Base-by-base conservation (phyloP, 371 early-diverging fungal species). In the Furculomyces boomerangus region DNA sequence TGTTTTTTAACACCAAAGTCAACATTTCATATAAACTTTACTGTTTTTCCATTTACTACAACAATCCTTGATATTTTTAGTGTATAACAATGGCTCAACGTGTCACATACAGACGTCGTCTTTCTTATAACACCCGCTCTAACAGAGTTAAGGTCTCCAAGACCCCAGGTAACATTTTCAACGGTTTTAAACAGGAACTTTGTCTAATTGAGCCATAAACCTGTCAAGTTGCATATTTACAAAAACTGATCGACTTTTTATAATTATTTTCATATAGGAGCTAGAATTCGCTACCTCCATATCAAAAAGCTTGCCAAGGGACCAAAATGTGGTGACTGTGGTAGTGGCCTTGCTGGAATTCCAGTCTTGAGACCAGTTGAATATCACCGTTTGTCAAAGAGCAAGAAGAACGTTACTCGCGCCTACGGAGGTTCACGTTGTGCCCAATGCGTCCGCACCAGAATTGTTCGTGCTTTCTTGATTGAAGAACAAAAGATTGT, bases 401-500 rank as follows among this genome's bases (percentile, higher is more conserved):
- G 81, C 69, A 76, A 91, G 68, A 93, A 94, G 89, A 71, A 72
- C 67, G 93, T 97, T 64, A 79, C 76, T 73, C 89, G 97, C 68
- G 90, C 94, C 57, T 97, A 97, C 72, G 97, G 97, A 76, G 95
- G 95, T 56, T 84, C 84, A 62, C 89, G 91, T 60, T 95, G 94
- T 76, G 79, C 79, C 61, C 66, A 70, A 73, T 93, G 95, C 76
- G 95, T 95, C 56, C 85, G 94, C 70, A 78, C 20, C 7, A 85
- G 90, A 62, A 91, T 96, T 75, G 87, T 96, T 64, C 91, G 97
- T 64, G 92, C 95, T 65, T 96, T 96, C 87, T 80, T 96, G 69
- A 88, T 96, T 60, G 97, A 96, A 78, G 97, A 96, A 79, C 95
- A 94, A 78, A 94, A 94, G 89, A 93, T 96, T 66, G 93, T 94